Evolutionary conservation across 2,329 filamentous ascomycete genomes (phyloP).

Genomic region (Rosellinia necatrix): DNA sequence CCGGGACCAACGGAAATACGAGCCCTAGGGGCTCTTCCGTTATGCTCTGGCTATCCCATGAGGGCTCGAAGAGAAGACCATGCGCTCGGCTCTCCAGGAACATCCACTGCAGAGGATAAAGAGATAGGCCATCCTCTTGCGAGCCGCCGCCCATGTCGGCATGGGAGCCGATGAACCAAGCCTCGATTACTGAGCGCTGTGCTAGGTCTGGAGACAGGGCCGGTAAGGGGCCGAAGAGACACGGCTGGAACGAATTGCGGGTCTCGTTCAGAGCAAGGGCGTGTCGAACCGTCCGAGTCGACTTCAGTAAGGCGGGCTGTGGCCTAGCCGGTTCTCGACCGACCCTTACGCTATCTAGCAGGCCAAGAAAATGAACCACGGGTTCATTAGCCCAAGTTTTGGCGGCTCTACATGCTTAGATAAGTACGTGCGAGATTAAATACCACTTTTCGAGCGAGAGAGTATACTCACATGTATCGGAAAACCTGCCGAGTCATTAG

Average conservation of each 20-base stretch:
- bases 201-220: conserved; percentile 30
- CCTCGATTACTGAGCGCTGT: conserved; percentile 41
- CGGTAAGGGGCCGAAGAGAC: conserved; percentile 34
- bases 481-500: conserved; percentile 22
- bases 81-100: conserved; percentile 41
- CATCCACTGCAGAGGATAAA: conserved; percentile 51
- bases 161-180: conserved; percentile 47
- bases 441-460: not conserved
- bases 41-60: conserved; percentile 20
- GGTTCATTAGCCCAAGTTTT: conserved; percentile 35
- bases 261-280: conserved; percentile 47
- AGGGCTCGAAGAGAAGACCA: conserved; percentile 38
- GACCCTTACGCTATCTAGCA: conserved; percentile 44
- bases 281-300: conserved; percentile 43
- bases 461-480: conserved; percentile 25
- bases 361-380: conserved; percentile 44
- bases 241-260: conserved; percentile 32
- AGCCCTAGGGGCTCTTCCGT: conserved; percentile 30
- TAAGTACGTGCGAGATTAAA: conserved; percentile 9
- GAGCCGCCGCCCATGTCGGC: conserved; percentile 45
- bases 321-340: conserved; percentile 36
- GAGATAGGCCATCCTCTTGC: conserved; percentile 43
- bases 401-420: conserved; percentile 12
- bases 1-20: conserved; percentile 24
- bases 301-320: conserved; percentile 39